Evolutionary conservation across 2,329 filamentous ascomycete species (phyloP).

Genomic region (Aspergillus glaucus): DNA sequence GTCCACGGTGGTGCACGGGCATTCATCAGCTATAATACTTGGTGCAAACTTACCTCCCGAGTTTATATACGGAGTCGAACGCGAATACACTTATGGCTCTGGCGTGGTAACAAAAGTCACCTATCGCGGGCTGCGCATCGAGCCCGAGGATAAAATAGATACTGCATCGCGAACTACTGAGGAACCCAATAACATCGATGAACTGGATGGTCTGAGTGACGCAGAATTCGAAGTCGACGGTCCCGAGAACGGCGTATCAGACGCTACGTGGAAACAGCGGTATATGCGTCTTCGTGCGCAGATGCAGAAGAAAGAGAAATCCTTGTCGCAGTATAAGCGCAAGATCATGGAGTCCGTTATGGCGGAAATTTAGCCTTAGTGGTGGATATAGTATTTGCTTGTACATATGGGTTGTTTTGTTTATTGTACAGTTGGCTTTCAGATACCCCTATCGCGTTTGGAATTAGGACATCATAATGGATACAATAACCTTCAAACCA

Average conservation of each 20-base stretch:
- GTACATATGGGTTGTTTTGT: not conserved
- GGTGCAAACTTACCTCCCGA: slow-evolving; percentile 3
- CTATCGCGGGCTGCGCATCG: slow-evolving; percentile 3
- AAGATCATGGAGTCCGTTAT: slow-evolving; percentile 40
- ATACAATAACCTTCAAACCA: not conserved
- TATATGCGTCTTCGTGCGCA: slow-evolving; percentile 33
- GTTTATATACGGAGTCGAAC: slow-evolving; percentile 17
- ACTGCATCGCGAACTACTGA: not conserved
- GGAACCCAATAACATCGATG: slow-evolving; percentile 9
- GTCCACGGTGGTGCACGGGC: slow-evolving; percentile 21
- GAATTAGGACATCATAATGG: not conserved
- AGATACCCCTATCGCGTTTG: not conserved
- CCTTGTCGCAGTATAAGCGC: slow-evolving; percentile 35
- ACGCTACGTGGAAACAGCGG: slow-evolving; percentile 35
- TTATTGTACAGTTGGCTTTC: not conserved
- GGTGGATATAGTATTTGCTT: not conserved
- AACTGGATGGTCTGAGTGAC: slow-evolving; percentile 18
- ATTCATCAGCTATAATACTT: slow-evolving; percentile 1
- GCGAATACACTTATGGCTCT: slow-evolving; percentile 21
- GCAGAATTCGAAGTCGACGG: slow-evolving; percentile 24
- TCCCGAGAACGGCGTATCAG: slow-evolving; percentile 14
- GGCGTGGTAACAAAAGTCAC: slow-evolving; percentile 22
- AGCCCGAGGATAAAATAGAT: slow-evolving; percentile 5
- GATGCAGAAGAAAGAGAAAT: slow-evolving; percentile 33
- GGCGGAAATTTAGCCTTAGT: slow-evolving; percentile 23